phyloP scores from a whole-genome alignment of 805 yeast species.

The Ogataea glucozyma region DNA sequence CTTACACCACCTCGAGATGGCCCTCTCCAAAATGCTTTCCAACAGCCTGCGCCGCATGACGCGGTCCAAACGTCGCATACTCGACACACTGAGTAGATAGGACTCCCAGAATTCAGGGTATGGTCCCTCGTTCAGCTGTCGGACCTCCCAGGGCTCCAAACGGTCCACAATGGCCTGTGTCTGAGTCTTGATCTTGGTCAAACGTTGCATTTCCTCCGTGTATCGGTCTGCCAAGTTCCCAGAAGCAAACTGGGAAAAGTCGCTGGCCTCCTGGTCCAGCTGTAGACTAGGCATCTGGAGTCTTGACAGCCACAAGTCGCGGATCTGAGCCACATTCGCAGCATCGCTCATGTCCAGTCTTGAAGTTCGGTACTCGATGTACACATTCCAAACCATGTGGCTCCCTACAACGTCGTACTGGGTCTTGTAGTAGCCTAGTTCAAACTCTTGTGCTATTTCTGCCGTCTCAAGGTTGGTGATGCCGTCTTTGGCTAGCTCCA shows the following conservation, averaged over 20 bases:
- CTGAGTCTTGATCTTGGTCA: constrained; percentile 34
- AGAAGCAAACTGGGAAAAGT: constrained; percentile 44
- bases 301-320: constrained; percentile 31
- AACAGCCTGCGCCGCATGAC: constrained; percentile 13
- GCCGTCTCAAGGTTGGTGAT: neutral
- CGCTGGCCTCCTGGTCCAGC: constrained; percentile 42
- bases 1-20: constrained; percentile 21
- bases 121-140: constrained; percentile 15
- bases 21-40: constrained; percentile 35
- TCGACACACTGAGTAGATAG: constrained; percentile 14
- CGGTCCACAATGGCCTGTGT: constrained; percentile 34
- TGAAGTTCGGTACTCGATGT: constrained; percentile 4
- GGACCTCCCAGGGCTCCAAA: constrained; percentile 40
- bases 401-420: constrained; percentile 15
- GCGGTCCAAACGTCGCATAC: constrained; percentile 12
- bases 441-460: constrained; percentile 2
- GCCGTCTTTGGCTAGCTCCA: neutral
- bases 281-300: constrained; percentile 43
- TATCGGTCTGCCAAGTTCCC: constrained; percentile 33
- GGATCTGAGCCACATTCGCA: constrained; percentile 17
- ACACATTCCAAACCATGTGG: constrained; percentile 18
- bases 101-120: constrained; percentile 24
- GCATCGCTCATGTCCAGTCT: neutral
- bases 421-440: constrained; percentile 12
- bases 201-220: constrained; percentile 38